phyloP scores from a whole-genome alignment of 257 asterid genomes.

The Coffea canephora region DNA sequence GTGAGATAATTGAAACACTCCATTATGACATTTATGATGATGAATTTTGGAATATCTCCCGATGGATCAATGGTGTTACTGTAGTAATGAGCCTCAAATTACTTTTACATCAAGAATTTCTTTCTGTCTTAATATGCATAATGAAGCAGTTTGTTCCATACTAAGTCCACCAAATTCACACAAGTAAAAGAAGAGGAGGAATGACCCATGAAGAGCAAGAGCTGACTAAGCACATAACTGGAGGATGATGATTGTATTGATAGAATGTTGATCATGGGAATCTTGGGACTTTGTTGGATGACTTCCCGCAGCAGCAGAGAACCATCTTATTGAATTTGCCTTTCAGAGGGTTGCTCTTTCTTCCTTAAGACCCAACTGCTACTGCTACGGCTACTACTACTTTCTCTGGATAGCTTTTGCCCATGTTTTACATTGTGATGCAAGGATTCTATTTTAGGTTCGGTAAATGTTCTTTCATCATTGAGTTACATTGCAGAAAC shows the following conservation, averaged over 20 bases:
- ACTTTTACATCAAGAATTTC: conserved; percentile 83
- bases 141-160: conserved; percentile 87
- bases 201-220: conserved; percentile 89
- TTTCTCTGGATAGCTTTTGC: background rate
- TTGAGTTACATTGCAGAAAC: background rate
- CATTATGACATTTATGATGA: background rate
- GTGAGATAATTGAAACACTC: background rate
- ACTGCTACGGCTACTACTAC: background rate
- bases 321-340: background rate
- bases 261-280: conserved; percentile 5
- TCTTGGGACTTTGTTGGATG: background rate
- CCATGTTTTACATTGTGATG: background rate
- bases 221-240: conserved; percentile 89
- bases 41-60: background rate
- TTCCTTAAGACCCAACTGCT: background rate
- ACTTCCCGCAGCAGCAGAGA: background rate
- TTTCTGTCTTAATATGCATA: conserved; percentile 88
- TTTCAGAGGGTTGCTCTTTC: background rate
- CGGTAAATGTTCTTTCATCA: background rate
- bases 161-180: conserved; percentile 83
- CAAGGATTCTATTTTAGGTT: background rate
- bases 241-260: conserved; percentile 82
- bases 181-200: conserved; percentile 92
- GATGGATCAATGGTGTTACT: conserved; percentile 78
- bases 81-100: conserved; percentile 83